A percentile compares a stretch with the other conserved stretches of the same genome.
Conservation (phyloP, 1,284 basidiomycete genomes). For the Prillingera fragicola region DNA sequence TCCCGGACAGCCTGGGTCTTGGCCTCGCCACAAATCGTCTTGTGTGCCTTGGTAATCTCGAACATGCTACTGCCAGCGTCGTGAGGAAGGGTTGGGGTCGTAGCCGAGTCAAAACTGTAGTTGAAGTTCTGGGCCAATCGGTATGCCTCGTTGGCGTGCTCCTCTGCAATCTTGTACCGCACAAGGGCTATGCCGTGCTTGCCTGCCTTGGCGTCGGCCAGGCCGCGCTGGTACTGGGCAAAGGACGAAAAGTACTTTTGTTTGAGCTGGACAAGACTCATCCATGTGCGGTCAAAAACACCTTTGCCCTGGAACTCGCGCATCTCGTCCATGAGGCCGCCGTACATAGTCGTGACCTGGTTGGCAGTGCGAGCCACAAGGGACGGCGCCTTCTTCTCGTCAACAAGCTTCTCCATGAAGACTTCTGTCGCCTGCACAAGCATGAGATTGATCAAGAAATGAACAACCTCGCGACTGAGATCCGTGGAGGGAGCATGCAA, state of each 20-base stretch:
- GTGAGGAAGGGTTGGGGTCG: constrained; percentile 77
- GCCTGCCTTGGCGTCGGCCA: constrained; percentile 67
- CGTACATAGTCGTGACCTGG: constrained; percentile 77
- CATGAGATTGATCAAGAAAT: constrained; percentile 78
- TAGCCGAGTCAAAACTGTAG: constrained; percentile 62
- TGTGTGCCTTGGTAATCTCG: constrained; percentile 78
- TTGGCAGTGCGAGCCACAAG: constrained; percentile 81
- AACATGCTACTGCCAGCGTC: constrained; percentile 73
- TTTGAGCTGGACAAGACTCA: constrained; percentile 65
- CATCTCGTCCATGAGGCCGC: constrained; percentile 72
- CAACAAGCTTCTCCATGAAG: constrained; percentile 89
- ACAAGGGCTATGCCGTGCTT: constrained; percentile 84
- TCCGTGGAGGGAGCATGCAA: constrained; percentile 97
- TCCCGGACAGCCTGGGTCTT: constrained; percentile 73
- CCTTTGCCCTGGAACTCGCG: constrained; percentile 95
- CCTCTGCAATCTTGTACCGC: constrained; percentile 72
- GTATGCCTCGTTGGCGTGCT: constrained; percentile 76
- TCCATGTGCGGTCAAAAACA: constrained; percentile 93
- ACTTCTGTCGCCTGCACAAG: constrained; percentile 93
- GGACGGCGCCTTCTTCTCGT: constrained; percentile 76
- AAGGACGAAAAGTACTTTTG: constrained; percentile 82
- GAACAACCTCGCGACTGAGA: constrained; percentile 87
- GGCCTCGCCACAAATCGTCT: constrained; percentile 69
- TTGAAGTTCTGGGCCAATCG: constrained; percentile 66
- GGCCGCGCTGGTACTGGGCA: constrained; percentile 78